phyloP scores from a whole-genome alignment of 2,329 filamentous ascomycete genomes.

The Lecanicillium sp. region DNA sequence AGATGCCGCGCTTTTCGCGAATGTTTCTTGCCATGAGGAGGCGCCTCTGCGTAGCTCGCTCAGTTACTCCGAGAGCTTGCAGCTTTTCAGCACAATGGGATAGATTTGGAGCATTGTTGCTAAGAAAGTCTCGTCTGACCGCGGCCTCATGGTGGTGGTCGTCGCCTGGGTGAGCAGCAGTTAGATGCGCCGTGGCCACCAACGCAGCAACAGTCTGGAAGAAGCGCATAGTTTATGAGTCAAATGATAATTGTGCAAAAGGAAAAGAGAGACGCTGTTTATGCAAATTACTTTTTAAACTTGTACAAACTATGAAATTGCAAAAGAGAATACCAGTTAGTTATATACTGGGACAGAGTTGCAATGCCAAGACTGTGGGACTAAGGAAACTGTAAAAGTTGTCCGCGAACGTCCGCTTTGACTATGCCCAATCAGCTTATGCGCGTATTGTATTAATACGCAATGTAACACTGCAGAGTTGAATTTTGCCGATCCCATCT shows the following conservation, averaged over 20 bases:
- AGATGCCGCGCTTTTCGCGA: conserved; percentile 24
- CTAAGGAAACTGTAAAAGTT: too few species aligned
- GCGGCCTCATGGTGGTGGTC: conserved; percentile 33
- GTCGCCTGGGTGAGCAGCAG: conserved; percentile 33
- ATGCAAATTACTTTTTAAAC: too few species aligned
- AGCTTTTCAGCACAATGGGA: conserved; percentile 32
- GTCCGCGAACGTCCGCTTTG: too few species aligned
- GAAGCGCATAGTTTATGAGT: background rate
- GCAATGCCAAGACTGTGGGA: too few species aligned
- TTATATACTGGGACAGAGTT: too few species aligned
- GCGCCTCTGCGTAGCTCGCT: conserved; percentile 31
- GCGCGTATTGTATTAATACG: too few species aligned
- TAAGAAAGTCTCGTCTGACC: conserved; percentile 34
- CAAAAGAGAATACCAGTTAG: too few species aligned
- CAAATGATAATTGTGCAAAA: background rate
- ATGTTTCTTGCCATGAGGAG: conserved; percentile 26
- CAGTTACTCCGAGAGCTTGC: conserved; percentile 31
- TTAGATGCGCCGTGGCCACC: conserved; percentile 10
- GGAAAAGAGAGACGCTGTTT: too few species aligned
- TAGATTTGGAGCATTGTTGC: conserved; percentile 28
- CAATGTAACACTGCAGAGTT: too few species aligned
- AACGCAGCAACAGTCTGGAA: conserved; percentile 1
- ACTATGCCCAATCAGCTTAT: too few species aligned
- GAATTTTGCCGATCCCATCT: too few species aligned
- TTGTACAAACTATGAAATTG: too few species aligned